phyloP scores from a whole-genome alignment of 768 basidiomycete genomes.

The Megacollybia marginata region DNA sequence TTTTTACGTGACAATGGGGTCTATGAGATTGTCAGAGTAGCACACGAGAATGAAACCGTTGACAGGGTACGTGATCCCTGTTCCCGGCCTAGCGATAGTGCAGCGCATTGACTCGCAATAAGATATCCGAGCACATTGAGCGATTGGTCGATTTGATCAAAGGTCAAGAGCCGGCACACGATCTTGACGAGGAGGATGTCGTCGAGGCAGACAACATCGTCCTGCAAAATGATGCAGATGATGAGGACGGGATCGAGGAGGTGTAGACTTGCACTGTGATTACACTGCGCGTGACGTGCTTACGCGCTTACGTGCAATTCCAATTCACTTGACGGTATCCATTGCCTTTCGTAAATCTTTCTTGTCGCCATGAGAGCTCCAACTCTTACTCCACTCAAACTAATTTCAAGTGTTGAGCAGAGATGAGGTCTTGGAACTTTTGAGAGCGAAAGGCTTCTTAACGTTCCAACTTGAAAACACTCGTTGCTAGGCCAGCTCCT shows the following conservation, averaged over 20 bases:
- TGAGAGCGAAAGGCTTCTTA: no score
- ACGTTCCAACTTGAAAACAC: no score
- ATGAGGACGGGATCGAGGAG: constrained; percentile 58
- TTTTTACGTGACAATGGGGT: constrained; percentile 73
- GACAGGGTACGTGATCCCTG: constrained; percentile 50
- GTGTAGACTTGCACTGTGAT: no score
- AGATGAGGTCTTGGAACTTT: no score
- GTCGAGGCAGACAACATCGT: background rate
- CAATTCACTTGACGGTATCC: no score
- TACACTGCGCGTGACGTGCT: no score
- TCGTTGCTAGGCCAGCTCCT: no score
- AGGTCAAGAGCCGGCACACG: constrained; percentile 54
- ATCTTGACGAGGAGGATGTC: constrained; percentile 1
- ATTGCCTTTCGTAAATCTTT: no score
- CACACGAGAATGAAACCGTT: constrained; percentile 73
- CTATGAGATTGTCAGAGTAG: constrained; percentile 75
- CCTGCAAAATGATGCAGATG: constrained; percentile 26
- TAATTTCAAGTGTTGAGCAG: no score
- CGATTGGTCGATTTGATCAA: constrained; percentile 83
- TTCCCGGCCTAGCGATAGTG: background rate
- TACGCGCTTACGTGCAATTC: no score
- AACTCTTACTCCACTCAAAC: no score
- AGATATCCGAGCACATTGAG: constrained; percentile 87
- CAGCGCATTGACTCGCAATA: background rate
- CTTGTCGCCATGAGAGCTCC: no score